These are phyloP conservation scores for Linaria vulgaris DNA, from an alignment of 257 asterid genomes.

Conservation along the genomic window DNA sequence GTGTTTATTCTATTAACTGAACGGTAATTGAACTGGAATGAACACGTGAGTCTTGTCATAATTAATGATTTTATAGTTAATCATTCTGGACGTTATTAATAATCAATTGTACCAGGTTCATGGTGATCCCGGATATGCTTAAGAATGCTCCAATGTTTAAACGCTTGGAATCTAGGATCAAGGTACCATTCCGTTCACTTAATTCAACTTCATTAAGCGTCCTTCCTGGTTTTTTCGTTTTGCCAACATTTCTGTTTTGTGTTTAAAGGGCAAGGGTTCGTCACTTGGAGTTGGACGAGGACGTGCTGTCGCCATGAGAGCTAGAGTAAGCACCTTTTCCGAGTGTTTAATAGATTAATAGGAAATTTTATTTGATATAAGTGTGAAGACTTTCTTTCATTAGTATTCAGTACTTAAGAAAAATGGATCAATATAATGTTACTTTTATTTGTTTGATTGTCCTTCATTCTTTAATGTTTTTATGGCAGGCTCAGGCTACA, in stretches of 20 bases:
- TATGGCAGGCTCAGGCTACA: constrained; percentile 80
- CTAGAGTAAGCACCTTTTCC: constrained; percentile 57
- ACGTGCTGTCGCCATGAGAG: constrained; percentile 96
- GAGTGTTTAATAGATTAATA: constrained; percentile 7
- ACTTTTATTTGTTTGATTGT: neutral
- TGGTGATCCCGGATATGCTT: constrained; percentile 98
- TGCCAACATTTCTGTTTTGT: constrained; percentile 29
- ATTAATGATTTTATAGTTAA: neutral
- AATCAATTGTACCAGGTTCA: constrained; percentile 57
- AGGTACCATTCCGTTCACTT: constrained; percentile 46
- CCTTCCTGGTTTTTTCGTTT: neutral
- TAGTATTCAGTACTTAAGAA: neutral
- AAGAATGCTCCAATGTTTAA: constrained; percentile 99
- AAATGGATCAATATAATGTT: too few species aligned
- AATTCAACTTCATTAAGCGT: constrained; percentile 2
- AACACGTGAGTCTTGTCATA: neutral
- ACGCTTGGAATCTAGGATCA: constrained; percentile 90
- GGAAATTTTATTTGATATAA: too few species aligned
- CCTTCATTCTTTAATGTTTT: constrained; percentile 23
- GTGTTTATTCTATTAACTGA: too few species aligned
- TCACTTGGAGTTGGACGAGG: constrained; percentile 97
- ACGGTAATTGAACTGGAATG: too few species aligned
- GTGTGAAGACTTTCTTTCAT: too few species aligned
- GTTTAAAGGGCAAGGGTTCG: constrained; percentile 86
- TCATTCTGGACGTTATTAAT: constrained; percentile 3